Evolutionary conservation across 192 early-diverging fungal species (phyloP).

Genomic region (Helicostylum pulchrum): DNA sequence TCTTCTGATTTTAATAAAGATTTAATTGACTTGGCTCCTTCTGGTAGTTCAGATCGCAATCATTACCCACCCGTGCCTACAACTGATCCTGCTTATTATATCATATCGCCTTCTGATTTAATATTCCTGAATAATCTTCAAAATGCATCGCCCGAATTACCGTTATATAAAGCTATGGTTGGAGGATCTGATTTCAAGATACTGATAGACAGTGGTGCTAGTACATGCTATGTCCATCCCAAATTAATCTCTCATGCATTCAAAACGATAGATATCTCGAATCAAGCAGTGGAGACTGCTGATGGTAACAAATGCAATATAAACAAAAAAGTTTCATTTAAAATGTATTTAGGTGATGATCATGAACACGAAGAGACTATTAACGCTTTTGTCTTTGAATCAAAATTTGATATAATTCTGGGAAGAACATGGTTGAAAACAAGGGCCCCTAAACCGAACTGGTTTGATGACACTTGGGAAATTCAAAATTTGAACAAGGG

Average conservation of each 20-base stretch:
- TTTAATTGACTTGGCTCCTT: too few relatives aligned
- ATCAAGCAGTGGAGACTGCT: background rate
- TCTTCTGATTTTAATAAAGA: too few relatives aligned
- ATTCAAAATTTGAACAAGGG: too few relatives aligned
- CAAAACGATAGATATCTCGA: background rate
- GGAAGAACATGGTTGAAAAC: background rate
- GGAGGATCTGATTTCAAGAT: too few relatives aligned
- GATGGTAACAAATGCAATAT: background rate
- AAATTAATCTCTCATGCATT: background rate
- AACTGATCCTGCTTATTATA: too few relatives aligned
- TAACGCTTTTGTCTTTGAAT: background rate
- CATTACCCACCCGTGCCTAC: too few relatives aligned
- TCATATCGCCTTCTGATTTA: too few relatives aligned
- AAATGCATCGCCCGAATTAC: too few relatives aligned
- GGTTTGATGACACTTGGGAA: slow-evolving; percentile 1
- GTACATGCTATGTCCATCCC: background rate
- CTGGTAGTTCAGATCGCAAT: too few relatives aligned
- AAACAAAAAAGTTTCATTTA: background rate
- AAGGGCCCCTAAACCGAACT: background rate
- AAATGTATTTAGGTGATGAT: too few relatives aligned
- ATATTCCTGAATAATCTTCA: too few relatives aligned
- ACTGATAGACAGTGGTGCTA: slow-evolving; percentile 3
- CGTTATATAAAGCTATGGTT: too few relatives aligned
- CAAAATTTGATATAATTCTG: background rate
- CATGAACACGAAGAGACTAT: background rate